Conservation (phyloP, 1,139 yeast species). For the Geotrichum aggregatum region DNA sequence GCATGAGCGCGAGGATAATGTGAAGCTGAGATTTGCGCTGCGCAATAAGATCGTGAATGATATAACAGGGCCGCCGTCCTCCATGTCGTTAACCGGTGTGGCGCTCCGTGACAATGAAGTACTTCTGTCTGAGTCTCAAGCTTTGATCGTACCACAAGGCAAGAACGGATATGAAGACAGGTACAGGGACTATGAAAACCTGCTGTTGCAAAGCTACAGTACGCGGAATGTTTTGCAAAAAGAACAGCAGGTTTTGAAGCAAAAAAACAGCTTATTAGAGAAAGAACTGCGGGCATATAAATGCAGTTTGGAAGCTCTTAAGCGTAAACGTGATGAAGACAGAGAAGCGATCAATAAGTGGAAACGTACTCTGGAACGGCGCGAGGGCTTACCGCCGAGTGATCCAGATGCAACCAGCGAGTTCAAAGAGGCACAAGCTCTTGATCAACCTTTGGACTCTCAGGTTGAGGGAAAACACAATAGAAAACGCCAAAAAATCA, state of each 20-base stretch:
- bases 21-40: conserved; percentile 5
- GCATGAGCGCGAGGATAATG: conserved; percentile 16
- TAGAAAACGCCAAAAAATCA: background rate
- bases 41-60: conserved; percentile 8
- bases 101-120: background rate
- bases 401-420: background rate
- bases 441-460: too few species aligned
- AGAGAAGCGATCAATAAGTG: conserved; percentile 4
- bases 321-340: conserved; percentile 12
- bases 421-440: background rate
- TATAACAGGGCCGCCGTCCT: background rate
- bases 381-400: background rate
- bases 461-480: background rate
- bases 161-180: background rate
- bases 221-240: background rate
- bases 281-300: conserved; percentile 5
- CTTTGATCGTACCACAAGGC: background rate
- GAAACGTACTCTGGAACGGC: background rate
- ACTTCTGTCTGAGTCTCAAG: conserved; percentile 8
- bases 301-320: conserved; percentile 1
- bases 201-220: background rate
- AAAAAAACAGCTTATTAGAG: conserved; percentile 1
- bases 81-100: background rate
- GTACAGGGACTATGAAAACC: conserved; percentile 6
- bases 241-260: background rate